Evolutionary conservation across 1,284 basidiomycete species (phyloP), one percentile per base, ranked within the genome.

Genomic region (Chalciporus sp.): DNA sequence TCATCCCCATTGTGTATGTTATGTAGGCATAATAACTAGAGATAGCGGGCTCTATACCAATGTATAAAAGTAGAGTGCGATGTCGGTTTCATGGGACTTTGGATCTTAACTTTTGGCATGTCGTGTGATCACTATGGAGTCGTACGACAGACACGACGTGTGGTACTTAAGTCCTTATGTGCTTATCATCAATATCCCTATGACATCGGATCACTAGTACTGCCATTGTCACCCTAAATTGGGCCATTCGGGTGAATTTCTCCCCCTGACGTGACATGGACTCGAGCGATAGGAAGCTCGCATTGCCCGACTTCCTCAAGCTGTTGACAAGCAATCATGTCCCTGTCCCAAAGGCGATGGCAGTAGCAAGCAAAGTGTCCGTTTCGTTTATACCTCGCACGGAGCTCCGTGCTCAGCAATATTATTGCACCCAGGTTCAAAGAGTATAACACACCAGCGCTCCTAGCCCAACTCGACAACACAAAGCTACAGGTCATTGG

Each of bases 331-430:
- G 71, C 42, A 81, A 83, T 56, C 79, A 80, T 56, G 75, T 94
- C 1, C 75, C 88, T 3, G 81, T 91, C 64, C 69, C 81, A 42
- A 85, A 86, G 55, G 92, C 92, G 1, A 95, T 96, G 82, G 71
- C 74, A 3, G 71, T 91, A 31, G 85, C 92, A 41, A 81, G 82
- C 43, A 92, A 92, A 77, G 81, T 93, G 91, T 94, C 52, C 61
- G 84, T 74, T 58, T 46, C 28, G 6, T 26, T 31, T n/a, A 4
- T 23, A 12, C 3, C 8, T 49, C n/a, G 29, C 37, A 2, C 8
- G 4, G 19, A 43, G 41, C 28, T 42, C 1, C 17, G 8, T 14
- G n/a, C 49, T 68, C 42, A 23, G 23, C 23, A 64, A 39, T 28
- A 28, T 39, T 17, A 19, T 12, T 35, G 14, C 17, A 4, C 3